Conservation (phyloP, 208 protist species). For the Crithidia expoeki region DNA sequence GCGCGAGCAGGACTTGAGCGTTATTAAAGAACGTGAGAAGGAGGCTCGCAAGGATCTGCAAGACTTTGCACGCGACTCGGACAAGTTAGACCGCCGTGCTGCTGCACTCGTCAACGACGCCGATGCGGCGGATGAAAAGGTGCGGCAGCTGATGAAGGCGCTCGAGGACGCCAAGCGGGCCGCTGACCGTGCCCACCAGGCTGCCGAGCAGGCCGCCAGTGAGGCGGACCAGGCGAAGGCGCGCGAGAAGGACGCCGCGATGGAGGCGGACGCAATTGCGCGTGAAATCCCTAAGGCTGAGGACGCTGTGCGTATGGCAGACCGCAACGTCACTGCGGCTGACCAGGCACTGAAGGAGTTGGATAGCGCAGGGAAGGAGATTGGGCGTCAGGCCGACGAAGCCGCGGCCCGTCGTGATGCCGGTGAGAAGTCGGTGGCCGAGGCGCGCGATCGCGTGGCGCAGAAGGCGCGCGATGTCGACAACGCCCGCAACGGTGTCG, state of each 20-base stretch:
- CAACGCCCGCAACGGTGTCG: conserved; percentile 53
- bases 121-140: conserved; percentile 80
- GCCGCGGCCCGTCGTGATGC: conserved; percentile 75
- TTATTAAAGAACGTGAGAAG: conserved; percentile 75
- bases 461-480: conserved; percentile 70
- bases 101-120: conserved; percentile 63
- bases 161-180: conserved; percentile 83
- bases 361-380: conserved; percentile 80
- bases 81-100: conserved; percentile 78
- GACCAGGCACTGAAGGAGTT: conserved; percentile 81
- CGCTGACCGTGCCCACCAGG: conserved; percentile 72
- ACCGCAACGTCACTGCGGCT: conserved; percentile 64
- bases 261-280: conserved; percentile 70
- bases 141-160: conserved; percentile 84
- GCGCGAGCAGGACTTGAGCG: conserved; percentile 72
- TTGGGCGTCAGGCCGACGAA: conserved; percentile 84
- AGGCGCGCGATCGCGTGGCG: conserved; percentile 61
- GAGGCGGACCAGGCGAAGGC: conserved; percentile 76
- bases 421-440: conserved; percentile 66
- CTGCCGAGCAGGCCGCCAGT: conserved; percentile 62
- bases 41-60: conserved; percentile 76
- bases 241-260: conserved; percentile 64
- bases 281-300: conserved; percentile 79
- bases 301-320: conserved; percentile 75
- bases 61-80: conserved; percentile 73